Evolutionary conservation across 1,284 basidiomycete genomes (phyloP).

Genomic region (Anthracocystis walkeri): DNA sequence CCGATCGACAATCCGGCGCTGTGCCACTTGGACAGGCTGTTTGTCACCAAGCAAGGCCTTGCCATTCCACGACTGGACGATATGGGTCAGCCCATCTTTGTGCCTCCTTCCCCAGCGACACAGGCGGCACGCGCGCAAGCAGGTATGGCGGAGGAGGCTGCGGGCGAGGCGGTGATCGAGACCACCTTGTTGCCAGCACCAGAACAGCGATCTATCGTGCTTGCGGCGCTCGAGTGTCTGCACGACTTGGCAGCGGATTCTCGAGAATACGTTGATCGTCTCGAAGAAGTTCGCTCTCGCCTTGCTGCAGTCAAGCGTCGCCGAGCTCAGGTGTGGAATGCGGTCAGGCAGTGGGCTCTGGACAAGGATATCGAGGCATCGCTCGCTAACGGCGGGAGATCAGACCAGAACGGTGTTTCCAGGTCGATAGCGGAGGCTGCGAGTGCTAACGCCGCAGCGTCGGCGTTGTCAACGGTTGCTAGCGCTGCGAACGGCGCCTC

Average conservation of each 20-base stretch:
- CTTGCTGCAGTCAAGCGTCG: conserved; percentile 71
- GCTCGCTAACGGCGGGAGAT: conserved; percentile 2
- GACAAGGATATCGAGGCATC: conserved; percentile 44
- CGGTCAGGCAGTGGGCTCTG: conserved; percentile 70
- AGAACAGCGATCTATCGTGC: conserved; percentile 64
- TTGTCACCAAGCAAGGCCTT: conserved; percentile 64
- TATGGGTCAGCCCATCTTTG: conserved; percentile 47
- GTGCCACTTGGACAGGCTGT: conserved; percentile 62
- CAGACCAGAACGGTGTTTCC: conserved; percentile 3
- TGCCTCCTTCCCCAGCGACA: conserved; percentile 29
- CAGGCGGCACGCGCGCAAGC: conserved; percentile 20
- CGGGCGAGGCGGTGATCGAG: conserved; percentile 40
- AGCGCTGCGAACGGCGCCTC: conserved; percentile 25
- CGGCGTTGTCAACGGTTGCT: conserved; percentile 5
- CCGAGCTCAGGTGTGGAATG: conserved; percentile 71
- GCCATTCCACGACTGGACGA: conserved; percentile 52
- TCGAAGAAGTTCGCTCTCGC: conserved; percentile 72
- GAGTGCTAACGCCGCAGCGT: neutral
- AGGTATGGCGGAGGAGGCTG: conserved; percentile 22
- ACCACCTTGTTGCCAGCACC: conserved; percentile 52
- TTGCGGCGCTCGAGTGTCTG: conserved; percentile 61
- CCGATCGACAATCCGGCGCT: conserved; percentile 58
- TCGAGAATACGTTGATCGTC: conserved; percentile 72
- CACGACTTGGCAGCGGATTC: conserved; percentile 72
- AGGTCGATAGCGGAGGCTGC: neutral